Base-by-base conservation (phyloP, 2,329 filamentous ascomycete species). In the Aspergillus ochraceus region DNA sequence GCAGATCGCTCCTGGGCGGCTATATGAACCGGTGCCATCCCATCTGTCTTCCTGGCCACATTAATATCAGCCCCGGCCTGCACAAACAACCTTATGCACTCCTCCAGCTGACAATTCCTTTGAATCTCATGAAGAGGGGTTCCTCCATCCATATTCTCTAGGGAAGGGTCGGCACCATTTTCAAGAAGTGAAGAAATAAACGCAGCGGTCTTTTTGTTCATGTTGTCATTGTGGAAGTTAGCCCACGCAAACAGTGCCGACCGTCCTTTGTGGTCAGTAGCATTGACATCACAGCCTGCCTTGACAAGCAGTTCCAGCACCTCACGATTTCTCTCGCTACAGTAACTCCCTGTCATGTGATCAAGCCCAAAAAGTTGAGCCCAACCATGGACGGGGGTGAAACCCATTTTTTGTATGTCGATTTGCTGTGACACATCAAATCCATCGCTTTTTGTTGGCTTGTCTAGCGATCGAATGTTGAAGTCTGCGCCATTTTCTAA, bases 321-420 rank as follows among this genome's bases (percentile, higher is more conserved):
- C 17, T 42, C 36, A 17, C 5, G 36, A 6, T 3, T 42, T n/a
- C 36, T 17, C 8, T 42, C 36, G 14, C 6, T n/a, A 11, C 20
- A 24, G 5, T 20, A 26, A 3, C 22, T 39, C 52, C 46, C 9
- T 50, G 39, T 30, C 1, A 14, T 19, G 6, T 52, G 26, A 10
- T 52, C 24, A 19, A 11, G 26, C 8, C 22, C 42, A 11, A 12
- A n/a, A 4, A 52, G 20, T 24, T 47, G 20, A 17, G 53, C 57
- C 57, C 57, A 59, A 12, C 36, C 57, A n/a, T 59, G 57, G 9
- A 59, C 42, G 4, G 57, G 32, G 14, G 57, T 59, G 14, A 30
- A 55, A 22, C 5, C 14, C 2, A 6, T 14, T 12, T 45, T 6
- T n/a, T 29, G 46, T 24, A n/a, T n/a, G 10, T 22, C 8, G 4